These are phyloP conservation scores for Gnetum montanum DNA, from an alignment of 75 land plant genomes.

Conservation along the genomic window DNA sequence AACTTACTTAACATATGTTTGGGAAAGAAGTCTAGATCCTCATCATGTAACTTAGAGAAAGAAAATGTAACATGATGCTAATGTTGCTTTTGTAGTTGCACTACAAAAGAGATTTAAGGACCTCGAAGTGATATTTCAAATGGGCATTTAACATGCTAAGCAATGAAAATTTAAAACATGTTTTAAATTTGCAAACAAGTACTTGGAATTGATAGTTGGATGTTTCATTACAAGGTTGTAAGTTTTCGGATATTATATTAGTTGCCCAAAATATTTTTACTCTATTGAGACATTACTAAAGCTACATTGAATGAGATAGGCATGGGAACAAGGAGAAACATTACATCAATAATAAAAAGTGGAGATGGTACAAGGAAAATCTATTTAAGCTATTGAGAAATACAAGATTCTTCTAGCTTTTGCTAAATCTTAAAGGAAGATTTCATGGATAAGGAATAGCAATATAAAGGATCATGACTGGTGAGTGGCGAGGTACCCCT, in stretches of 20 bases:
- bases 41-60: too few relatives aligned
- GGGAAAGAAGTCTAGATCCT: too few relatives aligned
- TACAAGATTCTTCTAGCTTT: conserved; percentile 48
- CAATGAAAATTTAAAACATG: conserved; percentile 42
- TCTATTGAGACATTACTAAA: conserved; percentile 61
- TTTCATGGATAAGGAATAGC: conserved; percentile 3
- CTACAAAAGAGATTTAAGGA: conserved; percentile 19
- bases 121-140: conserved; percentile 39
- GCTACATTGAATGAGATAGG: conserved; percentile 63
- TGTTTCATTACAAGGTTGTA: conserved; percentile 45
- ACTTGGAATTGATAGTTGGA: conserved; percentile 26
- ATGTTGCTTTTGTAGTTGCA: conserved; percentile 31
- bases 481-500: too few relatives aligned
- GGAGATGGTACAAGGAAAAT: conserved; percentile 42
- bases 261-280: conserved; percentile 43
- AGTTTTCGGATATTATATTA: conserved; percentile 33
- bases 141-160: conserved; percentile 42
- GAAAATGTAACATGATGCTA: too few relatives aligned
- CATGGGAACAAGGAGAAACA: conserved; percentile 27
- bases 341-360: conserved; percentile 42
- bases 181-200: conserved; percentile 27
- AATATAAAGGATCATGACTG: too few relatives aligned
- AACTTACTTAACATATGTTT: too few relatives aligned
- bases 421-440: conserved; percentile 38
- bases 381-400: conserved; percentile 53